These are phyloP conservation scores for Xylariaceae sp. DNA, from an alignment of 2,329 filamentous ascomycete genomes.

Conservation along the genomic window DNA sequence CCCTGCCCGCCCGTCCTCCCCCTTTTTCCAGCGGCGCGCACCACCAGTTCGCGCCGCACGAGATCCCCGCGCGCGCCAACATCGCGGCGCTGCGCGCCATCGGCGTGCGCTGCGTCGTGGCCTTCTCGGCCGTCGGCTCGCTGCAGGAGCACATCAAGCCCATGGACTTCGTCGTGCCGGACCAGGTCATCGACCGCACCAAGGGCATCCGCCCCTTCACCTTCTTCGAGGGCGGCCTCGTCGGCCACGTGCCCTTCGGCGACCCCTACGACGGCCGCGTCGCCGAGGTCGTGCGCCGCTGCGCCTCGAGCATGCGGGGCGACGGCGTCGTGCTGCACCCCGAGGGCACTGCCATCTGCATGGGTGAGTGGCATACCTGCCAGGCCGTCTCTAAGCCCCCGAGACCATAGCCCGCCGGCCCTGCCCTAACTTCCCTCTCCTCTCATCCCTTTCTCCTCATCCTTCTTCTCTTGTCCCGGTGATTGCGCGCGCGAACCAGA, in stretches of 20 bases:
- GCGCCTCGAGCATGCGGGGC: slow-evolving; percentile 68
- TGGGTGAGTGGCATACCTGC: too few relatives aligned
- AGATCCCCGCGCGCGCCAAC: slow-evolving; percentile 91
- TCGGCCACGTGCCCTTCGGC: slow-evolving; percentile 90
- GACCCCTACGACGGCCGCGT: slow-evolving; percentile 85
- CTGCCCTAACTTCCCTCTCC: too few relatives aligned
- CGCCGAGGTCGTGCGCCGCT: slow-evolving; percentile 67
- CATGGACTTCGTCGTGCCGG: slow-evolving; percentile 91
- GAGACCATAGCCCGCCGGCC: too few relatives aligned
- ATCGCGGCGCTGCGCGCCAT: slow-evolving; percentile 92
- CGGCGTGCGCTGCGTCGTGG: slow-evolving; percentile 84
- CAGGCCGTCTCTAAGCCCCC: too few relatives aligned
- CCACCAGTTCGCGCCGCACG: slow-evolving; percentile 87
- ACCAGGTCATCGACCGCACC: slow-evolving; percentile 95
- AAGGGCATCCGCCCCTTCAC: slow-evolving; percentile 93
- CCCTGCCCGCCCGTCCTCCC: too few relatives aligned
- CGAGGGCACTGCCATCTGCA: slow-evolving; percentile 80
- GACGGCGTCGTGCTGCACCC: slow-evolving; percentile 81
- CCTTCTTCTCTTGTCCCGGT: too few relatives aligned
- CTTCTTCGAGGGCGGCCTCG: slow-evolving; percentile 88
- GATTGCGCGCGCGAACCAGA: too few relatives aligned
- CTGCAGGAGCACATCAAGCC: slow-evolving; percentile 89
- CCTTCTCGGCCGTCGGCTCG: slow-evolving; percentile 91
- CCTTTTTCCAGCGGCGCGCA: too few relatives aligned
- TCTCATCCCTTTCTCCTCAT: too few relatives aligned